These are phyloP conservation scores for Lentinula boryana DNA, from an alignment of 768 basidiomycete genomes.

Conservation along the genomic window DNA sequence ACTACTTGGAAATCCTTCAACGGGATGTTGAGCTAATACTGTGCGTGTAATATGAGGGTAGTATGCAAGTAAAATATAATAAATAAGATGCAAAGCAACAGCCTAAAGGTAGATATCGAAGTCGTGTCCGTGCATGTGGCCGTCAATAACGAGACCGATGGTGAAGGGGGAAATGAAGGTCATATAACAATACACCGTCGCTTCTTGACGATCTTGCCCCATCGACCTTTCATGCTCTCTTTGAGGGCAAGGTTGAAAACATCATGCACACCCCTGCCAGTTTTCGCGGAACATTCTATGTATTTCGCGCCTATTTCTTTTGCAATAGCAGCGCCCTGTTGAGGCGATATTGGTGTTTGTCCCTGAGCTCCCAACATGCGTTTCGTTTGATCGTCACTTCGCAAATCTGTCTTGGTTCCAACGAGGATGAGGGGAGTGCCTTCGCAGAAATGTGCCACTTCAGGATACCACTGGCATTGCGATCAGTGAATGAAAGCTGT, in stretches of 20 bases:
- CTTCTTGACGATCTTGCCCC: conserved; percentile 67
- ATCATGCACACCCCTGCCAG: conserved; percentile 83
- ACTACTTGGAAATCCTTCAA: too few species aligned
- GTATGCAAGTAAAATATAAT: neutral
- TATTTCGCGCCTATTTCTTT: conserved; percentile 92
- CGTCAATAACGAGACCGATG: neutral
- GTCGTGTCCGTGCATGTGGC: neutral
- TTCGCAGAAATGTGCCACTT: conserved; percentile 90
- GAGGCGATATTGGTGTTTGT: conserved; percentile 69
- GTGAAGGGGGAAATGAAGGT: neutral
- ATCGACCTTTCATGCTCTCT: conserved; percentile 80
- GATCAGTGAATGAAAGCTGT: neutral
- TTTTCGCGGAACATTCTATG: conserved; percentile 91
- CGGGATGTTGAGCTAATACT: neutral
- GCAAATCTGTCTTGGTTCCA: conserved; percentile 90
- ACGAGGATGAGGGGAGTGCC: conserved; percentile 87
- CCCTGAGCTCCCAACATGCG: conserved; percentile 90
- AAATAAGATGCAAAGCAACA: conserved; percentile 5
- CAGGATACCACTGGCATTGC: conserved; percentile 73
- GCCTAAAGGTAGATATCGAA: neutral
- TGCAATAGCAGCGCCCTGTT: conserved; percentile 82
- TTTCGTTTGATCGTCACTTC: conserved; percentile 79
- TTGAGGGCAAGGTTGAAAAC: conserved; percentile 86
- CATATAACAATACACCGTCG: conserved; percentile 66
- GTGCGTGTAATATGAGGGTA: neutral